Evolutionary conservation across 2,329 filamentous ascomycete genomes (phyloP), one percentile per base, ranked within the genome.

Genomic region (Thielaviopsis musarum): DNA sequence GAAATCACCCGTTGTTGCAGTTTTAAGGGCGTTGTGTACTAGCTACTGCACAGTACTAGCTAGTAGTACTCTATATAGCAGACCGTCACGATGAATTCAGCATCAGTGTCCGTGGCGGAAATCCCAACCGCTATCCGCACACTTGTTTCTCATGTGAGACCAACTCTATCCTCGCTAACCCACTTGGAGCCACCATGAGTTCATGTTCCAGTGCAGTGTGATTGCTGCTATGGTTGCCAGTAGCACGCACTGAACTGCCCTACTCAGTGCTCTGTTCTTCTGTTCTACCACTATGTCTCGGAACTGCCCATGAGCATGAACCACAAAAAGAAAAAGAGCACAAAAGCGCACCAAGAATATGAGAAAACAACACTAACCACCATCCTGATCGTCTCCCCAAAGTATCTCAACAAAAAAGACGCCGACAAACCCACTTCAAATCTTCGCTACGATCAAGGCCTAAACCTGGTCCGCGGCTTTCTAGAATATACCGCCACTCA

Each of bases 391-490:
- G 34, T n/a, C 24, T n/a, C 2, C 6, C 17, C 9, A 9, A 67
- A 93, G 86, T 96, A 93, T 71, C 75, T 95, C 62, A 86, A 95
- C 67, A 61, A 61, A 49, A 54, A 57, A 26, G 57, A 61, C 84
- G 87, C 64, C 87, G 77, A 91, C 64, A 91, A 91, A 63, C 91
- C 91, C 0, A 95, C 88, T 1, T 87, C 87, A 1, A 88, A 95
- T 69, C 83, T 98, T 59, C 91, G 90, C 58, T 98, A 98, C 73
- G 88, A 97, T 68, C 88, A 96, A 73, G 91, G 91, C 45, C 78
- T 98, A 15, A 82, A 88, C 64, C 78, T 98, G 56, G 85, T 97
- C 66, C 87, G 90, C 56, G 81, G 85, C 41, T 97, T 98, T 70
- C 79, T 98, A 41, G 72, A 80, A 51, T 93, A 90, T 70, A 85